Base-by-base conservation (phyloP, 768 basidiomycete species). In the Tephrocybe sp. region DNA sequence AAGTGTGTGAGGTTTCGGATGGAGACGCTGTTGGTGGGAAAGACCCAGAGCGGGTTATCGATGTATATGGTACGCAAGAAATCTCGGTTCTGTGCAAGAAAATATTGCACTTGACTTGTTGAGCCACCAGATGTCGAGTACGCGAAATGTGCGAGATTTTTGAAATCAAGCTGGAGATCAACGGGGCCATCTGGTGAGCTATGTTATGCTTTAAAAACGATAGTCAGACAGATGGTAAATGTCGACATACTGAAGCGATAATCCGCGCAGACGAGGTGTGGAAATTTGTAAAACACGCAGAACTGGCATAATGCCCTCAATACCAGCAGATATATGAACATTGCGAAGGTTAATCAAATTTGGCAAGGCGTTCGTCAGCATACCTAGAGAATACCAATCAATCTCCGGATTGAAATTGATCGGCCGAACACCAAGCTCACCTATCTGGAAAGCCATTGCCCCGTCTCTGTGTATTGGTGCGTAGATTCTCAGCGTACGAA, bases 351-450 rank as follows among this genome's bases (percentile, higher is more conserved):
- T 84, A 42, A 65, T 64, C 23, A 88, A 61, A 57, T 81, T 83
- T 8, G 84, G 83, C 9, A 88, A 68, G 3, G 83, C 82, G 38
- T 86, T 88, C 16, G 79, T 75, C 45, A 88, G 67, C 79, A 88
- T 86, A 22, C 83, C 84, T 84, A 19, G 0, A 15, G 30, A 16
- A 25, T 39, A 22, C 12, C 15, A 3, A 22, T 46, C 30, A 29
- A 16, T 23, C 39, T 45, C 33, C 9, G 13, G 21, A 39, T 19
- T 5, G 23, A 46, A 6, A 8, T 10, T 36, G 19, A 22, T 33
- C 4, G 13, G 13, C 15, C 13, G 15, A 18, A 49, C 4, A 38
- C 7, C 18, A 38, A 19, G 6, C 66, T 13, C 56, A 85, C 84
- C 82, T 19, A 78, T 80, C 64, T 86, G 83, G 62, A 87, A 88